Conservation (phyloP, 2,329 filamentous ascomycete genomes). For the Colletotrichum acutatum region DNA sequence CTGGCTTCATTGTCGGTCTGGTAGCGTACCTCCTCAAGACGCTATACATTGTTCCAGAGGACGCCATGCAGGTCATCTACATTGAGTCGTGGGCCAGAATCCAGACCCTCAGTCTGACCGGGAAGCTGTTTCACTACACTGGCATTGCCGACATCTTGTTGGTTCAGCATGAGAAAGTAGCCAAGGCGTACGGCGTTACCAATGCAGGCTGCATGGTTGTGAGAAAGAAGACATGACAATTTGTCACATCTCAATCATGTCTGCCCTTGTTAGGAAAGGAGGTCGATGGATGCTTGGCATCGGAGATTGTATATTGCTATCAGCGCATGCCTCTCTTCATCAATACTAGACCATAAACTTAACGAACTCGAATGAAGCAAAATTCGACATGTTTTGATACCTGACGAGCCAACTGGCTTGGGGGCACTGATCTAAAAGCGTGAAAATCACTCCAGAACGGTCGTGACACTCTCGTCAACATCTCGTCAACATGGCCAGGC, state of each 20-base stretch:
- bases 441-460: no score
- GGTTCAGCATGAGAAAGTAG: constrained; percentile 81
- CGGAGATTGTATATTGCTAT: no score
- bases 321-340: no score
- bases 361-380: no score
- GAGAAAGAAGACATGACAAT: neutral
- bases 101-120: constrained; percentile 83
- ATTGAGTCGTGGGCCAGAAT: constrained; percentile 95
- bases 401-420: no score
- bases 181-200: constrained; percentile 53
- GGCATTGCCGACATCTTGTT: constrained; percentile 80
- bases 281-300: no score
- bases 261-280: no score
- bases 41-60: constrained; percentile 54
- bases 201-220: constrained; percentile 52
- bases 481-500: no score
- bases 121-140: constrained; percentile 74
- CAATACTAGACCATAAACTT: no score
- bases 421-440: no score
- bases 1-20: constrained; percentile 78
- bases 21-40: constrained; percentile 61
- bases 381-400: no score
- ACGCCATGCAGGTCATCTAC: constrained; percentile 80
- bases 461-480: neutral
- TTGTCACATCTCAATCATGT: no score